Percentiles rank a stretch among this genome's conserved stretches.
These are phyloP conservation scores for Eleusine indica DNA, from an alignment of 176 grass and related monocot genomes.

Conservation along the genomic window DNA sequence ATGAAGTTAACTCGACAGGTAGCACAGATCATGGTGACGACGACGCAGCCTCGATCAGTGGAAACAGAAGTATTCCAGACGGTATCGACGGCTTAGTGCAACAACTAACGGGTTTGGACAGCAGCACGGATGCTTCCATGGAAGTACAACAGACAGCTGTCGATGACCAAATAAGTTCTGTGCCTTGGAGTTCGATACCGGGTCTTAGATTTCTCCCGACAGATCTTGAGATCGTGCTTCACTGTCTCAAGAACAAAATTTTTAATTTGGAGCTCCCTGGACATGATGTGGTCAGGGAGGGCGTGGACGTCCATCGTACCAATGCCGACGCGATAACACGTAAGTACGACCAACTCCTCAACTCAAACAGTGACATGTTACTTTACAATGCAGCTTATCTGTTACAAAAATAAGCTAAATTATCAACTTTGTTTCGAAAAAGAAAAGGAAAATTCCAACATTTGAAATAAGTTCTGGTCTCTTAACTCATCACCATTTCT, in stretches of 20 bases:
- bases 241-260: not conserved
- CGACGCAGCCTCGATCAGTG: not conserved
- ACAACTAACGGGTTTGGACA: not conserved
- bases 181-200: not conserved
- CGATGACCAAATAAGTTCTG: not conserved
- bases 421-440: no score
- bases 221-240: not conserved
- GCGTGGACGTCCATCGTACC: not conserved
- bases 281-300: not conserved
- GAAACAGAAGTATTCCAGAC: not conserved
- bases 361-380: not conserved
- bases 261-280: not conserved
- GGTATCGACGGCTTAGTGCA: not conserved
- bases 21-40: not conserved
- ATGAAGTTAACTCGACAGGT: not conserved
- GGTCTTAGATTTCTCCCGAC: not conserved
- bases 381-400: not conserved
- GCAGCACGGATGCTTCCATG: not conserved
- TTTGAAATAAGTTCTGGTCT: not conserved
- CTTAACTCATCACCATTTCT: not conserved
- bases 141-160: not conserved
- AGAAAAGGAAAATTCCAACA: not conserved
- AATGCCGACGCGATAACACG: not conserved
- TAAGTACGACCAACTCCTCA: not conserved
- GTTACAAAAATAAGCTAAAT: no score